A percentile compares a stretch with the other conserved stretches of the same genome.
Conservation (phyloP, 2,329 filamentous ascomycete genomes). For the Nothopassalora personata region DNA sequence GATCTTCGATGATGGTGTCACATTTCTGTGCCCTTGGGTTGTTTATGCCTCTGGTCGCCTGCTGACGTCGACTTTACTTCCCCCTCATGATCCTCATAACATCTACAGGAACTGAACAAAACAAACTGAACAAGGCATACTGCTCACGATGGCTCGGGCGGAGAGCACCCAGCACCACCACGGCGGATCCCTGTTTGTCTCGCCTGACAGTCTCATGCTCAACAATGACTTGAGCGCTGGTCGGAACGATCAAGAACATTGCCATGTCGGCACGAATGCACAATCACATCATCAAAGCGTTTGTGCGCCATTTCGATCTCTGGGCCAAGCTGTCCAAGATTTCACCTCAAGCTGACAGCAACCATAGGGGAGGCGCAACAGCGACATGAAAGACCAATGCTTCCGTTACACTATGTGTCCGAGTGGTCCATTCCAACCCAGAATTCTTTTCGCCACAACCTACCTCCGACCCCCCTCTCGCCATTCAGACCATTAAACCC, state of each 20-base stretch:
- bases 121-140: background rate
- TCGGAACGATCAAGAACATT: constrained; percentile 5
- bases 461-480: constrained; percentile 17
- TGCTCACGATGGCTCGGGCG: constrained; percentile 5
- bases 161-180: background rate
- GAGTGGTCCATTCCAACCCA: constrained; percentile 11
- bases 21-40: background rate
- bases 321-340: background rate
- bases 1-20: background rate
- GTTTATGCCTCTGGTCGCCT: background rate
- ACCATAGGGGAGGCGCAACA: constrained; percentile 2
- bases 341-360: background rate
- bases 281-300: constrained; percentile 8
- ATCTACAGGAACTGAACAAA: background rate
- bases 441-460: constrained; percentile 8
- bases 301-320: constrained; percentile 4
- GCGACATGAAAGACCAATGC: constrained; percentile 7
- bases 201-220: constrained; percentile 18
- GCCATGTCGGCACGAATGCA: background rate
- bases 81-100: background rate
- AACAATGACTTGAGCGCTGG: constrained; percentile 10
- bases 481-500: constrained; percentile 13
- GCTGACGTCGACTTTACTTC: background rate
- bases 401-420: constrained; percentile 6
- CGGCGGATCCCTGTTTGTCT: constrained; percentile 15